Evolutionary conservation across 2,329 filamentous ascomycete species (phyloP), one percentile per base, ranked within the genome.

Genomic region (Blastomyces gilchristii): DNA sequence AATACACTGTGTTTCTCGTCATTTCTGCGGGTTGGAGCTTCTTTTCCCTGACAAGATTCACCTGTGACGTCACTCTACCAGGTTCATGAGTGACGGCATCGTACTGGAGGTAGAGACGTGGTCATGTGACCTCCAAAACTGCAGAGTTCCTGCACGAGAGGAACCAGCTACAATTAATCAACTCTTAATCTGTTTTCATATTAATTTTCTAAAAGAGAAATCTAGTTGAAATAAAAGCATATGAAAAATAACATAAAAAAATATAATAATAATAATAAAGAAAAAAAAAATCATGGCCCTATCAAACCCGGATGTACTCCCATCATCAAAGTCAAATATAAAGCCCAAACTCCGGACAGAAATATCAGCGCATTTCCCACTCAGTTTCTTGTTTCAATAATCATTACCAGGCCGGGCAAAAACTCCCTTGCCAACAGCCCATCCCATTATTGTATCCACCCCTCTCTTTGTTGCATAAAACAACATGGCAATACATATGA

Each of bases 21-120:
- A 34, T 56, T 39, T 18, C 16, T 4, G 12, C 9, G 34, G 53
- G 9, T 8, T 39, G 14, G 14, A 28, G 56, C 41, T 28, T 41
- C 62, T 58, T 25, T 50, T 52, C n/a, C 54, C 37, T 67, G 63
- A 65, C 68, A 58, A 67, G 67, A 5, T 69, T 69, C 22, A 49
- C 67, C 9, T 14, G 68, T 67, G 25, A 60, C 61, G n/a, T 64
- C 57, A 59, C 28, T 6, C 11, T 58, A n/a, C 11, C 12, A 49
- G 12, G 28, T n/a, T 37, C 25, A 2, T 5, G 28, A 18, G 50
- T 16, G 50, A 34, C 28, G 16, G 50, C 52, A 50, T 50, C 43
- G 14, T 14, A n/a, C n/a, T 2, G 9, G 3, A 9, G n/a, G 25
- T 12, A 11, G 28, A 34, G 8, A 34, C 14, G 1, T 5, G 52